These are phyloP conservation scores for Neurospora tetrasperma DNA, from an alignment of 495 filamentous ascomycete genomes.

Conservation along the genomic window DNA sequence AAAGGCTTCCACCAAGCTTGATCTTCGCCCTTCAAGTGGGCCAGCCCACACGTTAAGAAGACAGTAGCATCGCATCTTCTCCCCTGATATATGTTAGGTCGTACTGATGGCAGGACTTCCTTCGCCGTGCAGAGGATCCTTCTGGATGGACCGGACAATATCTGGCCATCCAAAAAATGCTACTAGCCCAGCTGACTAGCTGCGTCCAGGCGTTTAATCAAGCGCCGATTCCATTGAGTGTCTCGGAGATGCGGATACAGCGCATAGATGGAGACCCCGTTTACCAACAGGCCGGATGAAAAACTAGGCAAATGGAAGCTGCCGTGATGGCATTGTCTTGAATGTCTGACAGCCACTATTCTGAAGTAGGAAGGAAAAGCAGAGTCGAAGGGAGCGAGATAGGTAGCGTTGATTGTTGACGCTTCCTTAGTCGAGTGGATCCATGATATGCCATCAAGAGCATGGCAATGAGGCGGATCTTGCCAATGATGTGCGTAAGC, in stretches of 20 bases:
- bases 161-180: background rate
- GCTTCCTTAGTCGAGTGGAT: background rate
- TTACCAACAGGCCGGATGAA: background rate
- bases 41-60: background rate
- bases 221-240: background rate
- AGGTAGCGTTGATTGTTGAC: background rate
- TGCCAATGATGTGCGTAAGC: background rate
- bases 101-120: background rate
- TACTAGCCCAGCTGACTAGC: background rate
- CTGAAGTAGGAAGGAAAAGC: background rate
- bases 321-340: background rate
- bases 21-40: background rate
- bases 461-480: background rate
- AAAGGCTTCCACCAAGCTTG: background rate
- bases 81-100: background rate
- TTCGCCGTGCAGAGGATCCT: background rate
- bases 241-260: background rate
- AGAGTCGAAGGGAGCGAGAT: background rate
- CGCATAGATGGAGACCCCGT: background rate
- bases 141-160: background rate
- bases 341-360: conserved; percentile 8
- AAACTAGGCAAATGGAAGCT: conserved; percentile 4
- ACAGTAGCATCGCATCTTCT: background rate
- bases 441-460: background rate
- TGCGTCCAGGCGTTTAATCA: background rate